Conservation (phyloP, 2,329 filamentous ascomycete genomes). For the Trichoderma atrobrunneum region DNA sequence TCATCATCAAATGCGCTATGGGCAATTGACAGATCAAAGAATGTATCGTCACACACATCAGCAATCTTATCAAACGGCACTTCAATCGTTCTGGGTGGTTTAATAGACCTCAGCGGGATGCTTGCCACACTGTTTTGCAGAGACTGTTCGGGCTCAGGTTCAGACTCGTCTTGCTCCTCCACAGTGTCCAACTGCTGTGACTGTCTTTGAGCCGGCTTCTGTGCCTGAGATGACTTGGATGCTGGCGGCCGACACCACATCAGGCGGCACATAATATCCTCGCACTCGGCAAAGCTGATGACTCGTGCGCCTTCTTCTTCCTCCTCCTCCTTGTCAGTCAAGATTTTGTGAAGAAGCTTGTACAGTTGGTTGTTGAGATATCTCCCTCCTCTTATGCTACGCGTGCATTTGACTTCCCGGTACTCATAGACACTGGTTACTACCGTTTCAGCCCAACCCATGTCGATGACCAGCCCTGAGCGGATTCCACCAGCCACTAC, state of each 20-base stretch:
- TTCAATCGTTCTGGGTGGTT: conserved; percentile 53
- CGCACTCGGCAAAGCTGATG: conserved; percentile 73
- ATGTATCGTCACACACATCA: conserved; percentile 69
- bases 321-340: conserved; percentile 31
- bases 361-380: conserved; percentile 68
- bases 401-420: conserved; percentile 68
- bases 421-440: conserved; percentile 89
- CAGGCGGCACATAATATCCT: conserved; percentile 72
- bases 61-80: conserved; percentile 70
- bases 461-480: conserved; percentile 81
- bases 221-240: conserved; percentile 27
- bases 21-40: conserved; percentile 61
- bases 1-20: conserved; percentile 72
- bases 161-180: conserved; percentile 56
- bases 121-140: conserved; percentile 32
- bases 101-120: conserved; percentile 47
- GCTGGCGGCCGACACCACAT: conserved; percentile 64
- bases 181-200: conserved; percentile 47
- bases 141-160: conserved; percentile 34
- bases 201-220: conserved; percentile 35
- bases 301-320: conserved; percentile 34
- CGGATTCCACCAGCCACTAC: conserved; percentile 78
- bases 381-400: conserved; percentile 73
- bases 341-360: conserved; percentile 49
- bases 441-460: conserved; percentile 89